Base-by-base conservation (phyloP, 2,329 filamentous ascomycete species). In the Fragosphaeria purpurea region DNA sequence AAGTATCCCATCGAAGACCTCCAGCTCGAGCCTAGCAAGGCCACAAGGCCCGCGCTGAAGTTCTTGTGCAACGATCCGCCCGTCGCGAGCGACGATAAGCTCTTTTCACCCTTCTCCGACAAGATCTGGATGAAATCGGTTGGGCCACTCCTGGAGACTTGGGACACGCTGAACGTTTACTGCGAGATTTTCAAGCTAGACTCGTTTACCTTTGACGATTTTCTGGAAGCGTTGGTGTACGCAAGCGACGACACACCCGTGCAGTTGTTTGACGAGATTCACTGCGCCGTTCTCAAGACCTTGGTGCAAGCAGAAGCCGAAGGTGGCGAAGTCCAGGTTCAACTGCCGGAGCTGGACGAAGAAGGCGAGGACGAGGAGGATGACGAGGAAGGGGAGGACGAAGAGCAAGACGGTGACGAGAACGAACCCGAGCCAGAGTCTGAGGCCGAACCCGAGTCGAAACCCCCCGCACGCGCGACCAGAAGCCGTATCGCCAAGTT, bases 91-190 rank as follows among this genome's bases (percentile, higher is more conserved):
- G 70, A 73, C 13, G 67, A 71, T 41, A 68, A 66, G 50, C 64
- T 69, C n/a, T 22, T 42, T 2, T 32, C 30, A 1, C 64, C 71
- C 12, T 68, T 71, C 57, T 70, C 73, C 48, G 72, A 76, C 42
- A 79, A 82, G 40, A 81, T 97, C 49, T 70, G 83, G 22, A 93
- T 91, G 80, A 82, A 85, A 59, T 91, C 88, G 4, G 80, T 96
- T n/a, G 89, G 90, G 0, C 77, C 82, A 3, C 71, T 97, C 12
- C 70, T 98, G 31, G 91, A 96, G 67, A 88, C 87, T 0, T 98
- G 93, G 93, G 89, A 96, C 60, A 96, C 90, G 0, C 75, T 98
- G 37, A 98, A 96, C 61, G 91, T 98, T n/a, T 96, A 96, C 63
- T 95, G 89, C 62, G 88, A 95, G 61, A 85, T 96, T 13, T 95